Evolutionary conservation across 2,329 filamentous ascomycete species (phyloP).

Genomic region (Trichoderma sp.): DNA sequence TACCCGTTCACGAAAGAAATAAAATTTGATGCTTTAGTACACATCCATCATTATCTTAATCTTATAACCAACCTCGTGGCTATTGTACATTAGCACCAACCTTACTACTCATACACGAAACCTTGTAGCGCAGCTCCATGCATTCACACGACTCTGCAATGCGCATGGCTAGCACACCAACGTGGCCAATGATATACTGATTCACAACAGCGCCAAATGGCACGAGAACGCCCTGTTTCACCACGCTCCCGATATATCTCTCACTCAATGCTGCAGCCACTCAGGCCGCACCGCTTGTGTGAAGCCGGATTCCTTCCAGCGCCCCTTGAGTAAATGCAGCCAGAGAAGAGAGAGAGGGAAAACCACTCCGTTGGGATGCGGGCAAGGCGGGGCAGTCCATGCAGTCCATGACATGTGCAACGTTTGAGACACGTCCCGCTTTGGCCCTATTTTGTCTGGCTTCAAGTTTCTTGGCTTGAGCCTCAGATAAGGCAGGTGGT

Average conservation of each 20-base stretch:
- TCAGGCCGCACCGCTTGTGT: neutral
- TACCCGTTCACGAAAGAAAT: neutral
- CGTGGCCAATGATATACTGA: neutral
- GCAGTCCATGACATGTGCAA: neutral
- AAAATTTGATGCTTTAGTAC: neutral
- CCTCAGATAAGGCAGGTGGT: neutral
- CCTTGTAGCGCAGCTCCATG: neutral
- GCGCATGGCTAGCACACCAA: neutral
- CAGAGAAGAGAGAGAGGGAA: neutral
- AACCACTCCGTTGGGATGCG: neutral
- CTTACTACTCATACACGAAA: neutral
- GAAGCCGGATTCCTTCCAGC: neutral
- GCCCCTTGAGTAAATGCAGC: neutral
- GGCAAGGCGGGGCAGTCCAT: neutral
- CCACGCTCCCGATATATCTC: conserved; percentile 11
- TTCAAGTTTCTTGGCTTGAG: neutral
- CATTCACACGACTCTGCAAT: neutral
- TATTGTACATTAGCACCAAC: neutral
- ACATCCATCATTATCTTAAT: neutral
- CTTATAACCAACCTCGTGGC: neutral
- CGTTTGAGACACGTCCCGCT: neutral
- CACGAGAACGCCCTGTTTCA: conserved; percentile 9
- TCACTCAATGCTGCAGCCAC: neutral
- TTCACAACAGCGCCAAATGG: neutral
- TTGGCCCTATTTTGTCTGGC: neutral